Conservation (phyloP, 2,329 filamentous ascomycete genomes). For the Colletotrichum euphorbiae region DNA sequence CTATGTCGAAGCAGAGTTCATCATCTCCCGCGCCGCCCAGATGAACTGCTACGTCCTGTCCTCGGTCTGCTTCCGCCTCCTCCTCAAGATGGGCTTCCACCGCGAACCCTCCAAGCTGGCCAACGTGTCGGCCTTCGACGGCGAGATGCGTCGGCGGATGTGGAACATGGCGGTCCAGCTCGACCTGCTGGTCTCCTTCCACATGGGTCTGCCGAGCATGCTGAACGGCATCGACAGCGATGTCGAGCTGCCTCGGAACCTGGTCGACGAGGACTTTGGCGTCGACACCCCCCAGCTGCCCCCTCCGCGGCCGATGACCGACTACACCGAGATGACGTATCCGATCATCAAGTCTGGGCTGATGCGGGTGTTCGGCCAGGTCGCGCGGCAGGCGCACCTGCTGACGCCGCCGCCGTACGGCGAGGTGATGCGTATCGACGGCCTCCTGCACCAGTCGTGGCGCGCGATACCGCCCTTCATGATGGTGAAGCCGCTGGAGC, state of each 20-base stretch:
- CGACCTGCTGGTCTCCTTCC: constrained; percentile 74
- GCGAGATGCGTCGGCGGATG: constrained; percentile 65
- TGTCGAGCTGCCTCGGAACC: constrained; percentile 69
- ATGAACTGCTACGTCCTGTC: constrained; percentile 66
- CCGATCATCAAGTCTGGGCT: constrained; percentile 63
- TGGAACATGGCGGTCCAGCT: constrained; percentile 69
- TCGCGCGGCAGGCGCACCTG: constrained; percentile 62
- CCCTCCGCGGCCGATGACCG: constrained; percentile 64
- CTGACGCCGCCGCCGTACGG: constrained; percentile 60
- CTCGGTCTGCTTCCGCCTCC: constrained; percentile 62
- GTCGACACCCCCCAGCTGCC: constrained; percentile 67
- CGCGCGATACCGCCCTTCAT: constrained; percentile 60
- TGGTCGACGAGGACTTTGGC: constrained; percentile 74
- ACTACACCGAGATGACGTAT: constrained; percentile 70
- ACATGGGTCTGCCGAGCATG: constrained; percentile 76
- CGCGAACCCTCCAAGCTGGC: constrained; percentile 65
- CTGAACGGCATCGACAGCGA: constrained; percentile 73
- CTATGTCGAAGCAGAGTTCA: constrained; percentile 65
- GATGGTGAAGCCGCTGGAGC: constrained; percentile 59
- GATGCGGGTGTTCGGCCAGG: constrained; percentile 60
- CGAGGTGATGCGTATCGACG: constrained; percentile 63
- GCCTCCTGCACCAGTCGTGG: constrained; percentile 58
- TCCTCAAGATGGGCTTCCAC: constrained; percentile 70
- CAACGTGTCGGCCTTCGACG: constrained; percentile 62
- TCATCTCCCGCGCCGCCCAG: constrained; percentile 62